A percentile compares a stretch with the other conserved stretches of the same genome.
phyloP scores from a whole-genome alignment of 2,329 filamentous ascomycete species.

The Stagonosporopsis chrysanthemi region DNA sequence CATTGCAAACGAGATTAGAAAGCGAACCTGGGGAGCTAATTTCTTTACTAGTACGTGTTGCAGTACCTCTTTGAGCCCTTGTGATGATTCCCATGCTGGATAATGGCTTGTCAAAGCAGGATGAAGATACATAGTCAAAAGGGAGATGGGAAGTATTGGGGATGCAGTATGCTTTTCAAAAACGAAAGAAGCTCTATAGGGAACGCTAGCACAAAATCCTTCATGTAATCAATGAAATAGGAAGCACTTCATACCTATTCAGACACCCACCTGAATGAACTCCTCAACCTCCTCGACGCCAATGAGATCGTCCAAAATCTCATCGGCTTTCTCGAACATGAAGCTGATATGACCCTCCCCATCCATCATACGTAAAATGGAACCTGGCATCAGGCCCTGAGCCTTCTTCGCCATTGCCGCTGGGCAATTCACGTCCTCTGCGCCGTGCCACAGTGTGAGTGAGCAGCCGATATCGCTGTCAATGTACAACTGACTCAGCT shows the following conservation, averaged over 20 bases:
- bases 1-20: too few species aligned
- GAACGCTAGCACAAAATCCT: background rate
- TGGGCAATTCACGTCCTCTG: conserved; percentile 39
- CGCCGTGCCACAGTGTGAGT: conserved; percentile 46
- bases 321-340: conserved; percentile 30
- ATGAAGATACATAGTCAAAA: background rate
- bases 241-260: background rate
- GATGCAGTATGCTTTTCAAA: background rate
- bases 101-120: too few species aligned
- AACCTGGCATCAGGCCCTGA: conserved; percentile 30
- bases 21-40: too few species aligned
- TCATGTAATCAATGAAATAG: background rate
- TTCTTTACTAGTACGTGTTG: too few species aligned
- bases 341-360: conserved; percentile 40
- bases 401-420: conserved; percentile 36
- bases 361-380: conserved; percentile 29
- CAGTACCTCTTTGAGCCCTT: too few species aligned
- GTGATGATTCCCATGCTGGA: too few species aligned
- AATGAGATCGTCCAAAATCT: conserved; percentile 34
- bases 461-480: conserved; percentile 25
- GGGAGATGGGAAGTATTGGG: background rate
- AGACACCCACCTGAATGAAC: conserved; percentile 22
- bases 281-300: conserved; percentile 26
- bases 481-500: conserved; percentile 36
- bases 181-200: too few species aligned